phyloP scores from a whole-genome alignment of 768 basidiomycete species.

The Terana coerulea region DNA sequence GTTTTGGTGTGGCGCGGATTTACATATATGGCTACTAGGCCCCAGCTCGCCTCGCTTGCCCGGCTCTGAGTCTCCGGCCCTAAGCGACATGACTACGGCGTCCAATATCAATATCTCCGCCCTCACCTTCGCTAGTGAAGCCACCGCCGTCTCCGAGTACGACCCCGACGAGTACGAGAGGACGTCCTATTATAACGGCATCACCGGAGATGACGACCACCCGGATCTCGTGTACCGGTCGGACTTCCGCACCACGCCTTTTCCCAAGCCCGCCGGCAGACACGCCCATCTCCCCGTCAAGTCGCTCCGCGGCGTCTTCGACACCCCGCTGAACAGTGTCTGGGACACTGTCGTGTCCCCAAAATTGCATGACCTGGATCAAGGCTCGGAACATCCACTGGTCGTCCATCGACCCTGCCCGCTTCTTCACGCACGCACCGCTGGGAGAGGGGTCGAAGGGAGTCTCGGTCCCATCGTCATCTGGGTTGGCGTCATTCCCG shows the following conservation, averaged over 20 bases:
- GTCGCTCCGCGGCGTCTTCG: not conserved
- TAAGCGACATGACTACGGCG: no score
- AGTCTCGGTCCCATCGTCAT: no score
- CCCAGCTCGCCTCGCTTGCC: no score
- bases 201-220: not conserved
- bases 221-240: not conserved
- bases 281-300: not conserved
- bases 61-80: no score
- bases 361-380: not conserved
- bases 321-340: not conserved
- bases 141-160: no score
- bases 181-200: not conserved
- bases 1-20: no score
- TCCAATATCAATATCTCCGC: no score
- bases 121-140: no score
- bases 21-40: no score
- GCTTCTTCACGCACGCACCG: not conserved
- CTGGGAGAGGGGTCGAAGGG: not conserved
- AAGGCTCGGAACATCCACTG: not conserved
- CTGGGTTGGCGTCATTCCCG: no score
- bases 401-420: not conserved
- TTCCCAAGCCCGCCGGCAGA: no score
- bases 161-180: no score
- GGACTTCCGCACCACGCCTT: not conserved
- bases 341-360: not conserved